These are phyloP conservation scores for Porogramme epimiltina DNA, from an alignment of 1,284 basidiomycete species.

Conservation along the genomic window DNA sequence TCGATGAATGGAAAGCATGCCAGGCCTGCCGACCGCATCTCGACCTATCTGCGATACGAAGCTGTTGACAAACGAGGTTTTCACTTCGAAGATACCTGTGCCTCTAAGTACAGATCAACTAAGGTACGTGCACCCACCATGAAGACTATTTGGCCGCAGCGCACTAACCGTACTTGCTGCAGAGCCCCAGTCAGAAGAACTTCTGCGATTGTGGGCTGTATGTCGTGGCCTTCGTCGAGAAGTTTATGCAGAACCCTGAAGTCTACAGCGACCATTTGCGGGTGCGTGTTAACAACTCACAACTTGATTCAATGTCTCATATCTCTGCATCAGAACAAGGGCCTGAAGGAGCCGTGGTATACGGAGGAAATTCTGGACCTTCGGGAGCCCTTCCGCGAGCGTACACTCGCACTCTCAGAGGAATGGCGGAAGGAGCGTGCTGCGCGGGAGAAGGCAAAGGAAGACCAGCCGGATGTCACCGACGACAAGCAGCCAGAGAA, in stretches of 20 bases:
- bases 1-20: slow-evolving; percentile 78
- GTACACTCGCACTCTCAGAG: slow-evolving; percentile 40
- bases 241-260: slow-evolving; percentile 63
- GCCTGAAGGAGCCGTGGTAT: slow-evolving; percentile 25
- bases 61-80: slow-evolving; percentile 74
- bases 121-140: slow-evolving; percentile 39
- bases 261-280: slow-evolving; percentile 47
- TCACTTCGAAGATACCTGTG: slow-evolving; percentile 38
- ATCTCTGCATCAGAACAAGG: slow-evolving; percentile 48
- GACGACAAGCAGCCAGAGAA: slow-evolving; percentile 6
- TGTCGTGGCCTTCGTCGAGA: slow-evolving; percentile 77
- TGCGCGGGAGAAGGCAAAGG: slow-evolving; percentile 33
- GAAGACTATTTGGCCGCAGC: not conserved
- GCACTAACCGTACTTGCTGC: not conserved
- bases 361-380: slow-evolving; percentile 12
- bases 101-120: slow-evolving; percentile 47
- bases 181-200: slow-evolving; percentile 84
- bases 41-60: slow-evolving; percentile 75
- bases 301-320: not conserved
- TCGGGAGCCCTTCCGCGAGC: slow-evolving; percentile 37
- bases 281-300: slow-evolving; percentile 34
- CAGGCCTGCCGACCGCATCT: slow-evolving; percentile 62
- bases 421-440: slow-evolving; percentile 40
- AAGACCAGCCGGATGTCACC: slow-evolving; percentile 31
- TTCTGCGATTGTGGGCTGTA: slow-evolving; percentile 87